These are phyloP conservation scores for Gossypium anomalum DNA, from an alignment of 345 rosid genomes.

Conservation along the genomic window DNA sequence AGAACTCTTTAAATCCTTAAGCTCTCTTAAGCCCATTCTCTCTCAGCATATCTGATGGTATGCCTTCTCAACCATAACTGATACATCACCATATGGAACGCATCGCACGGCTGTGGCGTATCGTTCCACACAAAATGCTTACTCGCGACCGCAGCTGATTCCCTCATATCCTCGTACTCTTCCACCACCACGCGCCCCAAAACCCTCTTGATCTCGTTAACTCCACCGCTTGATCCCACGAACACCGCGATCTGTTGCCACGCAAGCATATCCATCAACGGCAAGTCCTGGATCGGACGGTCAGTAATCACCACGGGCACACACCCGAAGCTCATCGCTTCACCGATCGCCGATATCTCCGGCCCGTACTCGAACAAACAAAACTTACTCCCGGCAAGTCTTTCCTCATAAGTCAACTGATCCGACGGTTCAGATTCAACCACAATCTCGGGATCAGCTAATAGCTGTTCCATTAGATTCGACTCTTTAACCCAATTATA, in stretches of 20 bases:
- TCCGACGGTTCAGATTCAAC: slow-evolving; percentile 46
- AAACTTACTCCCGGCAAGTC: slow-evolving; percentile 35
- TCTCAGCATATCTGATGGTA: slow-evolving; percentile 45
- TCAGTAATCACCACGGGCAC: slow-evolving; percentile 48
- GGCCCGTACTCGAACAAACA: slow-evolving; percentile 48
- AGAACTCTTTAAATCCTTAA: neutral
- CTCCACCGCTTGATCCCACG: slow-evolving; percentile 31
- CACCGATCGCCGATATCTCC: slow-evolving; percentile 35
- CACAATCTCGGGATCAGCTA: slow-evolving; percentile 34
- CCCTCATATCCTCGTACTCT: slow-evolving; percentile 28
- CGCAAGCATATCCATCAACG: slow-evolving; percentile 49
- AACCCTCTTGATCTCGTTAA: slow-evolving; percentile 31
- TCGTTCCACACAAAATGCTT: slow-evolving; percentile 47
- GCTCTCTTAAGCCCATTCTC: slow-evolving; percentile 18
- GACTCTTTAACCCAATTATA: slow-evolving; percentile 26
- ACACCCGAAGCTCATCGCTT: slow-evolving; percentile 54
- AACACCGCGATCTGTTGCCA: slow-evolving; percentile 51
- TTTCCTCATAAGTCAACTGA: slow-evolving; percentile 22
- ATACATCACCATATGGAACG: slow-evolving; percentile 50
- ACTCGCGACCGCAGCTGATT: slow-evolving; percentile 30
- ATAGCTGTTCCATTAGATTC: slow-evolving; percentile 21
- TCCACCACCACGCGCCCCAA: slow-evolving; percentile 25
- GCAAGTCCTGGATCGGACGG: slow-evolving; percentile 57
- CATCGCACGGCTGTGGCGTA: slow-evolving; percentile 42
- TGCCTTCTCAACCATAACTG: slow-evolving; percentile 63